Base-by-base conservation (phyloP, 345 rosid species). In the Citrus medica region DNA sequence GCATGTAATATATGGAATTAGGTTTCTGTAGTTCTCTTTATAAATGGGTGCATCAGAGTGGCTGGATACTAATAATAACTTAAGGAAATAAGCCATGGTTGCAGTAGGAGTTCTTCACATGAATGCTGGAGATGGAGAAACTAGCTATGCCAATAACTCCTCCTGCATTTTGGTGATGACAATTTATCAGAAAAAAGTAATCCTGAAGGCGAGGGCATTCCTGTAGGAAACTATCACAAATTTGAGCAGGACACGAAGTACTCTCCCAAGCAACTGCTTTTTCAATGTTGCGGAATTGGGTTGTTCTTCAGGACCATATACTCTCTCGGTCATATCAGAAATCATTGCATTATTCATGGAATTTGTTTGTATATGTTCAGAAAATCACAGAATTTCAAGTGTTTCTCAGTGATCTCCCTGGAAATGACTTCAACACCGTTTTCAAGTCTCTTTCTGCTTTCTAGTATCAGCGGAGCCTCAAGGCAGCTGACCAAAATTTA, bases 271-370 rank as follows among this genome's bases (percentile, higher is more conserved):
- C 48, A 40, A 12, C 14, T 9, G 48, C 17, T 42, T 35, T 73
- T 73, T 85, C 7, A 76, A 81, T 27, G 35, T 84, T 46, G 85
- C 83, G 14, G 90, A 89, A 58, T 74, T 89, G 71, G 90, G 90
- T 5, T 89, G 90, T 55, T 82, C 88, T 65, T 80, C 90, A 3
- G 90, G 89, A 80, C 85, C 87, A 48, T 85, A 84, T 60, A 74
- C 89, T 1, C 67, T 89, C 28, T 22, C 83, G 1, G 37, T 74
- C 2, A 30, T 82, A 1, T 68, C 76, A 25, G 68, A 76, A 56
- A 10, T 77, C 19, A 21, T 78, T 1, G 80, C 4, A 74, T 70
- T 21, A 61, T 87, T 32, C 67, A 59, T 27, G 69, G 38, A 42
- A 27, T 82, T 0, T 77, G 75, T 42, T 67, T 40, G 35, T 17